phyloP scores from a whole-genome alignment of 1,139 yeast species.

The Kazachstania sp. region DNA sequence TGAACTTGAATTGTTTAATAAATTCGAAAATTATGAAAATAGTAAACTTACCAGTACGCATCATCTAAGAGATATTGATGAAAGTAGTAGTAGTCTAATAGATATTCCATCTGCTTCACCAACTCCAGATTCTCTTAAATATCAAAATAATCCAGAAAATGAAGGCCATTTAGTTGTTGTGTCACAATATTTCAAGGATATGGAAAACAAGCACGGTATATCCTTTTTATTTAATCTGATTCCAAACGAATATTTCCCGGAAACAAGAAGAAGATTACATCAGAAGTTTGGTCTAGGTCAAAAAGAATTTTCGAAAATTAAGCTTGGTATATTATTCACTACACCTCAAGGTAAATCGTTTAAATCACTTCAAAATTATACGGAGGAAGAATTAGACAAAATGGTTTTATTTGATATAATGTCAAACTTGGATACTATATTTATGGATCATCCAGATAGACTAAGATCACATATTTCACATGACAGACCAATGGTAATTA shows the following conservation, averaged over 20 bases:
- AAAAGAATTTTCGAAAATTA: constrained; percentile 68
- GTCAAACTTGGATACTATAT: constrained; percentile 46
- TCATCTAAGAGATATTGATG: not conserved
- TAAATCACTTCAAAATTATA: constrained; percentile 41
- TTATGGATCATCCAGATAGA: constrained; percentile 83
- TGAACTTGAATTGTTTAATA: constrained; percentile 25
- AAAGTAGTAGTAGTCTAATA: constrained; percentile 14
- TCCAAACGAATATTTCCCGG: constrained; percentile 54
- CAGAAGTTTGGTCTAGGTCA: constrained; percentile 63
- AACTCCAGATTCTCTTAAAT: constrained; percentile 3
- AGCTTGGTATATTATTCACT: constrained; percentile 38
- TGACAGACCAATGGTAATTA: constrained; percentile 32
- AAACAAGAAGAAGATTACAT: constrained; percentile 64
- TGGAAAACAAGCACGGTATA: constrained; percentile 68
- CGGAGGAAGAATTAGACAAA: constrained; percentile 33
- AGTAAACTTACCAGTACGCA: constrained; percentile 9
- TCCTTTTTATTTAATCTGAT: constrained; percentile 71
- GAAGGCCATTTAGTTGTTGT: constrained; percentile 38
- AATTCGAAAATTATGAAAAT: constrained; percentile 6
- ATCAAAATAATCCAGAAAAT: constrained; percentile 1
- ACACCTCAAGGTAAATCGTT: constrained; percentile 33
- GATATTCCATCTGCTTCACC: not conserved
- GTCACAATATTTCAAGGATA: constrained; percentile 70
- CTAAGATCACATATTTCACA: constrained; percentile 31
- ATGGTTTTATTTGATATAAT: constrained; percentile 49